Evolutionary conservation across 2,329 filamentous ascomycete genomes (phyloP).

Genomic region (Epicoccum nigrum): DNA sequence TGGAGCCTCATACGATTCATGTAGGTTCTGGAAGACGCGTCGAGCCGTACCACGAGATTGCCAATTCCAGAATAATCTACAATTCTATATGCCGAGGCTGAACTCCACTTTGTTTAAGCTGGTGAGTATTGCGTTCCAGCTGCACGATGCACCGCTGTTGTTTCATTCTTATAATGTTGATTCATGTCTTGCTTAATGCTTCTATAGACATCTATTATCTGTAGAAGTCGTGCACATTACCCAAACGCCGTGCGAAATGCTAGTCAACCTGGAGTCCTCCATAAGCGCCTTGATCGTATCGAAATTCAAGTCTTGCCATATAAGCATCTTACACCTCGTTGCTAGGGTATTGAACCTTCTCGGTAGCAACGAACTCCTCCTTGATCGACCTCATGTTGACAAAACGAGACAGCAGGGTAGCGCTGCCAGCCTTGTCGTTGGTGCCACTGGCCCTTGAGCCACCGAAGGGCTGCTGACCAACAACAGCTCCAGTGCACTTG

Average conservation of each 20-base stretch:
- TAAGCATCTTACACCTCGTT: conserved; percentile 50
- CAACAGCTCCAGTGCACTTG: conserved; percentile 66
- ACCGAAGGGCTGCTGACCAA: conserved; percentile 59
- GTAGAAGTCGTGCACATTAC: background rate
- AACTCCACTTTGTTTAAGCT: background rate
- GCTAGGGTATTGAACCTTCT: conserved; percentile 59
- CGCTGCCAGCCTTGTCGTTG: conserved; percentile 64
- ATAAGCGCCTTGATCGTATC: conserved; percentile 2
- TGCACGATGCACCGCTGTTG: background rate
- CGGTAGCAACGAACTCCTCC: conserved; percentile 59
- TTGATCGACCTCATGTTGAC: conserved; percentile 63
- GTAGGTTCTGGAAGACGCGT: conserved; percentile 21
- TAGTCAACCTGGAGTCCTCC: background rate
- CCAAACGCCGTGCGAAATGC: conserved; percentile 16
- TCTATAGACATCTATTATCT: conserved; percentile 10
- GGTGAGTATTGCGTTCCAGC: background rate
- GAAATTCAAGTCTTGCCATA: background rate
- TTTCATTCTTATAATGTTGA: background rate
- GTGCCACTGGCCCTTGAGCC: conserved; percentile 63
- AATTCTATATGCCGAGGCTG: conserved; percentile 4
- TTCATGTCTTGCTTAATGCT: conserved; percentile 3
- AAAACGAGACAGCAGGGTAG: conserved; percentile 59
- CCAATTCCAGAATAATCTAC: conserved; percentile 3
- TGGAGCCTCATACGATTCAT: conserved; percentile 25
- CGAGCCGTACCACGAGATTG: conserved; percentile 22